Base-by-base conservation (phyloP, 352 stramenopile genomes). In the Phytophthora ramorum region DNA sequence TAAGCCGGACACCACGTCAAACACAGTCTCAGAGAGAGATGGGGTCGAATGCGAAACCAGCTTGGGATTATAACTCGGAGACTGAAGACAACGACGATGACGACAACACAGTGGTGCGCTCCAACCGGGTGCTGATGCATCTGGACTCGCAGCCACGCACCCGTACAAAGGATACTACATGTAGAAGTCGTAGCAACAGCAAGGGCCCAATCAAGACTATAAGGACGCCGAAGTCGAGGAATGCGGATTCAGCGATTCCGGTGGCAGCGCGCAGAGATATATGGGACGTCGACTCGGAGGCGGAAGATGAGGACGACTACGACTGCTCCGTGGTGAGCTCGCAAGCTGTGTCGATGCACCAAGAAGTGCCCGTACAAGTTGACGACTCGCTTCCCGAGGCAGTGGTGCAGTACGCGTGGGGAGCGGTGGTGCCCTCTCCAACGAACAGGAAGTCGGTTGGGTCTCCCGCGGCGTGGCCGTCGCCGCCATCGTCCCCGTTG, bases 401-500 rank as follows among this genome's bases (percentile, higher is more conserved):
- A 56, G 71, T 73, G 41, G 66, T 75, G 53, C 52, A 78, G 50
- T 75, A 68, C 16, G 71, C 71, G 38, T 78, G 71, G 71, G 61
- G 66, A 44, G 66, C 38, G 3, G 26, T 69, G 12, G 61, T 78
- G 51, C 51, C 49, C 17, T 75, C 66, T 24, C 71, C 71, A 40
- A 59, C 30, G 2, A 74, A 54, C 26, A 28, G 61, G 13, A 43
- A 43, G 7, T 14, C 38, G 22, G 44, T 43, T 3, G 20, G 63
- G 43, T n/a, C 30, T 46, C 3, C 47, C 7, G 43, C 56, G 20
- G 16, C 64, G 14, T 73, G 55, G 56, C 65, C 69, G 24, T 71
- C 59, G 19, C 58, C 69, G 7, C 60, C 55, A 5, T 68, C 69
- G n/a, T 76, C 69, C 16, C 63, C 57, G 19, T 35, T 69, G 22